Base-by-base conservation (phyloP, 106 monocot genomes). In the Platanthera zijinensis region DNA sequence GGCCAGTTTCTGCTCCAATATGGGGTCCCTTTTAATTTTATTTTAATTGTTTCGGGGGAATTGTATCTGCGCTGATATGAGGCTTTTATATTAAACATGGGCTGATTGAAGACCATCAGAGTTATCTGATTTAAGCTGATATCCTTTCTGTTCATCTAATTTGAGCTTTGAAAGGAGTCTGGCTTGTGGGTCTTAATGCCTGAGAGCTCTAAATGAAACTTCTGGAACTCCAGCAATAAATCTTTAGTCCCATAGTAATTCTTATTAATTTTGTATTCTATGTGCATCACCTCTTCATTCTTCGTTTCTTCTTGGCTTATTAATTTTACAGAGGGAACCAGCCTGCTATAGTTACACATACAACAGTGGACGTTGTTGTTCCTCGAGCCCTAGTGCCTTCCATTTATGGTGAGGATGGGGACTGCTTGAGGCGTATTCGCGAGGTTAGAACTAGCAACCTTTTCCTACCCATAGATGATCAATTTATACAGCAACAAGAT, bases 351-450 rank as follows among this genome's bases (percentile, higher is more conserved):
- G 84, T 90, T 67, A 82, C 89, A 74, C 87, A 81, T 84, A 87
- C 88, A 61, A 89, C 86, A 76, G 85, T 92, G 10, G 99, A 99
- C 61, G 91, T 99, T 69, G 71, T 90, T 74, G 86, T 99, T 87
- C 99, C 94, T 48, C 84, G 84, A 50, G 71, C 85, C 67, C 39
- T 88, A 68, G 84, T 94, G 57, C 88, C 91, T 53, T 75, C 84
- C 61, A 87, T 99, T n/a, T 88, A 83, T 80, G 99, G 99, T 39
- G 99, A 99, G 61, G 99, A 92, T 85, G 99, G 94, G 69, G 80
- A 74, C 14, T 92, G 89, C 63, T 74, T 99, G 50, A 83, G 83
- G 50, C 80, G 83, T 53, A 94, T 99, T 74, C 84, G 89, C 28
- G 89, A 99, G 99, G 99, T 96, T 87, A 75, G 52, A 19, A 13